phyloP scores from a whole-genome alignment of 306 rosid genomes.

The Morella rubra region DNA sequence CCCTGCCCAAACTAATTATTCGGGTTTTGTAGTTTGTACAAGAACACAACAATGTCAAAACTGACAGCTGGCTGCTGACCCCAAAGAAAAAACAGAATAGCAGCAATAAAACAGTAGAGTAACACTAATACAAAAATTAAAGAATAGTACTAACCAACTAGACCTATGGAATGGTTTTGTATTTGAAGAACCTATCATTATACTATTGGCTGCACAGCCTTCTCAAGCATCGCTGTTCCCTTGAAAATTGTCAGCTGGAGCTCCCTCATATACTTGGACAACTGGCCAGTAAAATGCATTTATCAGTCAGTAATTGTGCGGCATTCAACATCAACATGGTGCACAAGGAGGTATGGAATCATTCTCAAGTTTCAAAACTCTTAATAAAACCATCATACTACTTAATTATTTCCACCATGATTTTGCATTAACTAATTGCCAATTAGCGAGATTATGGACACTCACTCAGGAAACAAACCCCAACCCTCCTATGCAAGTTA shows the following conservation, averaged over 20 bases:
- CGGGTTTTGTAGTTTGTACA: constrained; percentile 44
- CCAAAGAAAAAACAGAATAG: constrained; percentile 4
- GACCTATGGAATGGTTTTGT: not conserved
- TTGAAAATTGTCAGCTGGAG: constrained; percentile 93
- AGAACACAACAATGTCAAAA: constrained; percentile 29
- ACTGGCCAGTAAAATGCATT: constrained; percentile 40
- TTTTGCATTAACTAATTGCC: not conserved
- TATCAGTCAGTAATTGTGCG: constrained; percentile 16
- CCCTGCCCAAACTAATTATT: constrained; percentile 15
- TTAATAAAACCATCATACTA: not conserved
- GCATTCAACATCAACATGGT: constrained; percentile 8
- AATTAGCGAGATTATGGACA: not conserved
- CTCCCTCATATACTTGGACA: constrained; percentile 71
- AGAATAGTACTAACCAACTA: constrained; percentile 22
- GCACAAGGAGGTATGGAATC: not conserved
- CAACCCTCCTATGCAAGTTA: not conserved
- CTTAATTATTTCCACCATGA: not conserved
- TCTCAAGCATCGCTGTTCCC: constrained; percentile 93
- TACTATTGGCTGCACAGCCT: constrained; percentile 49
- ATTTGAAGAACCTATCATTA: constrained; percentile 33
- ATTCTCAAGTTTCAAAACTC: not conserved
- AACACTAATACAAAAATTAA: constrained; percentile 36
- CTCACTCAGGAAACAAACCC: too few relatives aligned
- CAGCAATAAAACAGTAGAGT: constrained; percentile 28
- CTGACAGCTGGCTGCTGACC: constrained; percentile 31